Base-by-base conservation (phyloP, 805 yeast genomes). In the Ogataea trehaloabstinens region DNA sequence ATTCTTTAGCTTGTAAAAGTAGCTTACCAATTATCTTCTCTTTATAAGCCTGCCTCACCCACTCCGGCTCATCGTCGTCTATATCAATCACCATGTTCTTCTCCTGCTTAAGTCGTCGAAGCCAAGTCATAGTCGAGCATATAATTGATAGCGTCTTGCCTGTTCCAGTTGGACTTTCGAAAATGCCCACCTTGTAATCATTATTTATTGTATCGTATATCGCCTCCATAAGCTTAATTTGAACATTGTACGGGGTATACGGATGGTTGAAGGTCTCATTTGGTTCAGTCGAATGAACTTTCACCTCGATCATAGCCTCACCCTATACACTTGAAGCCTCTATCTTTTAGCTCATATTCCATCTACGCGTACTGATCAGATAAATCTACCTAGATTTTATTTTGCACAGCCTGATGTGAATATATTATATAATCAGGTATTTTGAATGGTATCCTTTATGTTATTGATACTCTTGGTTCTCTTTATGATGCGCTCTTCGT, bases 81-180 rank as follows among this genome's bases (percentile, higher is more conserved):
- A 54, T 56, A 1, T 5, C 53, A 25, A 35, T 35, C 45, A 51
- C 40, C 18, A 48, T 51, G 35, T 47, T 76, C 69, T 40, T 91
- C 60, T 24, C 49, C 33, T 48, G 37, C 31, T 55, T 56, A 31
- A 48, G 37, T 15, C 51, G 48, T 24, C 66, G 41, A 16, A 90
- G 66, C 95, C 96, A 90, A 0, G 90, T 77, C 74, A 90, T 72
- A 0, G 91, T 68, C 0, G 95, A 77, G 56, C 97, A 91, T 3
- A 91, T 84, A 32, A 90, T 63, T 0, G 96, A 87, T 3, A 91
- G 65, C 0, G 97, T 89, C 60, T 90, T 90, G 3, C 98, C 97
- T 1, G 90, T 86, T 5, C 98, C 98, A 0, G 98, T 90, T 0
- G 98, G 98, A 41, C 93, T 82, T 57, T 90, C 97, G 53, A 90